Evolutionary conservation across 441 rosid species (phyloP).

Genomic region (Euphorbia corollata): DNA sequence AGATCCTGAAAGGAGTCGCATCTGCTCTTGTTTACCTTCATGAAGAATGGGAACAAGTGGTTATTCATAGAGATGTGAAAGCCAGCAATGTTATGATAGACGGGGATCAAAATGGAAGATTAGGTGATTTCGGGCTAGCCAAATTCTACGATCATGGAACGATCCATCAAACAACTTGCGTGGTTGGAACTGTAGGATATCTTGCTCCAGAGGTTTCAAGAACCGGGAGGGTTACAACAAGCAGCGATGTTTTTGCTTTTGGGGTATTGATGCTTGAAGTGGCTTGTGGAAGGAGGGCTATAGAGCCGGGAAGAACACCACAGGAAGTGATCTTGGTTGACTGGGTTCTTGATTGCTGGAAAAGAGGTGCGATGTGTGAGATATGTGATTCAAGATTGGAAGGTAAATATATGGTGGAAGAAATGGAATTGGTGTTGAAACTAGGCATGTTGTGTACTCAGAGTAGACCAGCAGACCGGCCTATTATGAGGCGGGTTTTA

Average conservation of each 20-base stretch:
- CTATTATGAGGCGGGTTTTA: slow-evolving; percentile 40
- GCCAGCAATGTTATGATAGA: slow-evolving; percentile 28
- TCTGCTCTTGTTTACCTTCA: slow-evolving; percentile 33
- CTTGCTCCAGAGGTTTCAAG: slow-evolving; percentile 44
- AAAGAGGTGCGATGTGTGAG: slow-evolving; percentile 31
- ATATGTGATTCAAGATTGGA: slow-evolving; percentile 42
- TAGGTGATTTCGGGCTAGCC: slow-evolving; percentile 40
- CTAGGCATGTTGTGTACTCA: slow-evolving; percentile 47
- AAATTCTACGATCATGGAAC: slow-evolving; percentile 29
- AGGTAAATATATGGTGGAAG: slow-evolving; percentile 33
- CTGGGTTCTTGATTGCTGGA: slow-evolving; percentile 43
- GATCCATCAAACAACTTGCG: slow-evolving; percentile 18
- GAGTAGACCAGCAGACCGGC: slow-evolving; percentile 32
- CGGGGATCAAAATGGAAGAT: slow-evolving; percentile 26
- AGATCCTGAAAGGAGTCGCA: slow-evolving; percentile 32
- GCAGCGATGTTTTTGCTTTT: slow-evolving; percentile 51
- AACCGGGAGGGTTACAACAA: slow-evolving; percentile 45
- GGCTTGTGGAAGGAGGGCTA: slow-evolving; percentile 52
- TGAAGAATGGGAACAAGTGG: slow-evolving; percentile 37
- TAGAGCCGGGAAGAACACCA: slow-evolving; percentile 25
- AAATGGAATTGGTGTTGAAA: slow-evolving; percentile 52
- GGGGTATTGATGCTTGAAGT: slow-evolving; percentile 59
- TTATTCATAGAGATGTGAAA: slow-evolving; percentile 39
- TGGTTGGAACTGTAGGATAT: slow-evolving; percentile 38
- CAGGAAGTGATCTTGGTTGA: slow-evolving; percentile 34